Base-by-base conservation (phyloP, 371 early-diverging fungal genomes). In the Conidiobolus incongruus region DNA sequence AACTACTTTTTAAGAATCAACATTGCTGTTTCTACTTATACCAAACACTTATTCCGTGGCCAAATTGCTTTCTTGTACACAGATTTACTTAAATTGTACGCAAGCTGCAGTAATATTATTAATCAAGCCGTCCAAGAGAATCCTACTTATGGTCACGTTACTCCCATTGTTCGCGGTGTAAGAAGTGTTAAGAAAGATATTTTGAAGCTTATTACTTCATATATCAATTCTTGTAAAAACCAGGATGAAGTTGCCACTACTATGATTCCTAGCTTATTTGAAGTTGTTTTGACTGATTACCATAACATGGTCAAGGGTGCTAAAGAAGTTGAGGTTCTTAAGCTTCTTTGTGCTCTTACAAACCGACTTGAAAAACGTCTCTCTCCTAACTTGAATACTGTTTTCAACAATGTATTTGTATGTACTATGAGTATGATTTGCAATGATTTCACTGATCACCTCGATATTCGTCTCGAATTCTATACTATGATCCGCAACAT, bases 391-490 rank as follows among this genome's bases (percentile, higher is more conserved):
- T 23, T 2, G 33, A 17, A 40, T 55, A 11, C 30, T 50, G 82
- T 97, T 41, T 66, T 97, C 47, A 86, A 89, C 49, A 75, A 82
- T 2, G 81, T 95, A 16, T 92, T 97, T 50, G 85, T 83, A 54
- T 81, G 82, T 50, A 97, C 98, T 0, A 60, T 97, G 55, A 79
- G 77, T 57, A 95, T 94, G 95, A 95, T 97, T 54, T 93, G 86
- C 62, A 86, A 87, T 59, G 90, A 97, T 60, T 91, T 94, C 62
- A 66, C 84, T 16, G 94, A 92, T 52, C 92, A 73, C 59, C 96
- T 96, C 13, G 96, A 97, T 50, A 93, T 92, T 58, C 81, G 98
- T 35, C 66, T 76, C 38, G 87, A 81, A 0, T 91, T 97, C 59
- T 95, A 82, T 62, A 81, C 75, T 47, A 67, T 96, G 53, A 53